These are phyloP conservation scores for Pholiota conissans DNA, from an alignment of 768 basidiomycete genomes.

Conservation along the genomic window DNA sequence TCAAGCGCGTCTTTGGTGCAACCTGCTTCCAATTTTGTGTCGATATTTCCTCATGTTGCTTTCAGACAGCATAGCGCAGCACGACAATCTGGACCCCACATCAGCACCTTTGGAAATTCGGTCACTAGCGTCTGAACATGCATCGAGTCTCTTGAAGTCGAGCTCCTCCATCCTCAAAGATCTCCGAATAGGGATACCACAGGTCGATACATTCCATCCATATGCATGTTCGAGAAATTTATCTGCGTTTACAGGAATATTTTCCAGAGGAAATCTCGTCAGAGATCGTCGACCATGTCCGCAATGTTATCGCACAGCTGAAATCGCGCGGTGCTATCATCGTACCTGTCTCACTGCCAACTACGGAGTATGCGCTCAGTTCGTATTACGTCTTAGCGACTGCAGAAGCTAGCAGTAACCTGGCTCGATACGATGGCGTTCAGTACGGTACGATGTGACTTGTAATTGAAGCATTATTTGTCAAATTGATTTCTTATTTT, in stretches of 20 bases:
- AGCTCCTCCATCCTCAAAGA: conserved; percentile 38
- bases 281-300: conserved; percentile 44
- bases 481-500: not conserved
- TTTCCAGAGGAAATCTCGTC: conserved; percentile 69
- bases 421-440: conserved; percentile 88
- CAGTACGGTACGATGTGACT: conserved; percentile 61
- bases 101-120: conserved; percentile 47
- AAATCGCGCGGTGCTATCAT: conserved; percentile 61
- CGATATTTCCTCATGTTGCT: not conserved
- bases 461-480: not conserved
- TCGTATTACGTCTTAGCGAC: conserved; percentile 96
- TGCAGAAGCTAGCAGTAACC: conserved; percentile 91
- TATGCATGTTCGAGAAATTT: not conserved
- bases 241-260: conserved; percentile 53
- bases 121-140: conserved; percentile 17
- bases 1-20: conserved; percentile 66
- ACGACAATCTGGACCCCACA: conserved; percentile 78
- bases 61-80: conserved; percentile 46
- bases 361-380: conserved; percentile 70
- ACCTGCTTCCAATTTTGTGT: conserved; percentile 2
- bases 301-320: conserved; percentile 40
- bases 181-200: conserved; percentile 74
- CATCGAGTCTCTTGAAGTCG: conserved; percentile 9
- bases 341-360: conserved; percentile 73
- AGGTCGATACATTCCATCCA: conserved; percentile 38